phyloP scores from a whole-genome alignment of 352 stramenopile genomes.

The Thalassiosira hispida region DNA sequence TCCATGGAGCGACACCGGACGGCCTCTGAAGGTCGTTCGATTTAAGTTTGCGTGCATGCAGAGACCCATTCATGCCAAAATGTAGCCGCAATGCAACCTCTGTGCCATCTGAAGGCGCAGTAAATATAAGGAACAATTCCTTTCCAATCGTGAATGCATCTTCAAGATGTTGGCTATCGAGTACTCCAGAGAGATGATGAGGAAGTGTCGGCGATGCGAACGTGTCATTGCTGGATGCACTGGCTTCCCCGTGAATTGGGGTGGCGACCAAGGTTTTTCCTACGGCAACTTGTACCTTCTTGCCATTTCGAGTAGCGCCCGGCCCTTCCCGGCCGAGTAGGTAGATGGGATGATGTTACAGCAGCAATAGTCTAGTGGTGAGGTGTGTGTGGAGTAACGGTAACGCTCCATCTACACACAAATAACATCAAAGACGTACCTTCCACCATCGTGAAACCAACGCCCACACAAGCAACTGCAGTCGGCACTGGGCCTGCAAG shows the following conservation, averaged over 20 bases:
- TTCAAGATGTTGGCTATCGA: constrained; percentile 30
- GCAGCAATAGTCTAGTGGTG: no score
- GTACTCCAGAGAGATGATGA: constrained; percentile 19
- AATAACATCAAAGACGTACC: background rate
- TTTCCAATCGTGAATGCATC: constrained; percentile 67
- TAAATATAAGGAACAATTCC: constrained; percentile 70
- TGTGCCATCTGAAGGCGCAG: background rate
- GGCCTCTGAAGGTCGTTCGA: constrained; percentile 19
- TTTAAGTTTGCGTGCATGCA: constrained; percentile 41
- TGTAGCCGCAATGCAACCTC: constrained; percentile 61
- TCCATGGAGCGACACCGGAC: constrained; percentile 36
- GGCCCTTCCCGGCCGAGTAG: constrained; percentile 68
- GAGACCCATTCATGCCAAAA: constrained; percentile 72
- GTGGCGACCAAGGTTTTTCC: constrained; percentile 28
- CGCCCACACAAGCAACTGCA: no score
- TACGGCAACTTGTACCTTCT: constrained; percentile 50
- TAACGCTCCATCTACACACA: no score
- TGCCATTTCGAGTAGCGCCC: constrained; percentile 59
- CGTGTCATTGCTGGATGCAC: background rate
- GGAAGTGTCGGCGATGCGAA: constrained; percentile 7
- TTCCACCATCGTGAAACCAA: constrained; percentile 10
- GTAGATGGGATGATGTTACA: background rate
- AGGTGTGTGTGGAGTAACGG: no score
- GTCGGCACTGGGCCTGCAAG: no score
- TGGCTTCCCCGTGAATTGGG: background rate